These are phyloP conservation scores for Macadamia tetraphylla DNA, from an alignment of 164 flowering plant genomes.

Conservation along the genomic window DNA sequence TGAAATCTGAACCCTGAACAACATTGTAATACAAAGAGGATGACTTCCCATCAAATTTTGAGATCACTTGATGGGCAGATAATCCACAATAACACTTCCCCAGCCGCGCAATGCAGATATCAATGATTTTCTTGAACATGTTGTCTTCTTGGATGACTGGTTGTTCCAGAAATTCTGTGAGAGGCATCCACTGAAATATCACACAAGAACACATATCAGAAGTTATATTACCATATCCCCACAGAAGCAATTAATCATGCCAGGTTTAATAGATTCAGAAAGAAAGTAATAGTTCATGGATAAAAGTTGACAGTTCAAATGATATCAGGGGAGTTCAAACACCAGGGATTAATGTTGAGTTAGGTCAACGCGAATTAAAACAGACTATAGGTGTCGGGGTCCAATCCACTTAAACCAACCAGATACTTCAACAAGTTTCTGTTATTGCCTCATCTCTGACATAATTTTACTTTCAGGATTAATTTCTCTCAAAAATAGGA, in stretches of 20 bases:
- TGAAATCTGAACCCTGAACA: slow-evolving; percentile 32
- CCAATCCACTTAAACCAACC: background rate
- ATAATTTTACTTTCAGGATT: background rate
- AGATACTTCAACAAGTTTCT: too few species aligned
- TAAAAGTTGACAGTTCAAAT: background rate
- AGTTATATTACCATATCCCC: background rate
- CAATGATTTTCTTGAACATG: slow-evolving; percentile 74
- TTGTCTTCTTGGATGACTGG: slow-evolving; percentile 50
- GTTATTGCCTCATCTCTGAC: too few species aligned
- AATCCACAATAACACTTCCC: slow-evolving; percentile 70
- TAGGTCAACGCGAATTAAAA: background rate
- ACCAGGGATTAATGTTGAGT: background rate
- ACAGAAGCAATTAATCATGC: background rate
- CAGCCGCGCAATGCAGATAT: slow-evolving; percentile 63
- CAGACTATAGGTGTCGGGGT: background rate
- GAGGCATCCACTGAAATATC: slow-evolving; percentile 83
- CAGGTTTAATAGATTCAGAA: background rate
- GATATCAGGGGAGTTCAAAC: too few species aligned
- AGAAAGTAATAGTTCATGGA: background rate
- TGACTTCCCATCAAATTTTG: slow-evolving; percentile 63
- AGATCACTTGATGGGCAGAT: slow-evolving; percentile 43
- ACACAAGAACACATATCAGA: background rate
- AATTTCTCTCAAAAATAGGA: background rate
- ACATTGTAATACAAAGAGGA: slow-evolving; percentile 72
- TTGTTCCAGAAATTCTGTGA: slow-evolving; percentile 66